phyloP scores from a whole-genome alignment of 2,329 filamentous ascomycete species.

The Aspergillus phoenicis region DNA sequence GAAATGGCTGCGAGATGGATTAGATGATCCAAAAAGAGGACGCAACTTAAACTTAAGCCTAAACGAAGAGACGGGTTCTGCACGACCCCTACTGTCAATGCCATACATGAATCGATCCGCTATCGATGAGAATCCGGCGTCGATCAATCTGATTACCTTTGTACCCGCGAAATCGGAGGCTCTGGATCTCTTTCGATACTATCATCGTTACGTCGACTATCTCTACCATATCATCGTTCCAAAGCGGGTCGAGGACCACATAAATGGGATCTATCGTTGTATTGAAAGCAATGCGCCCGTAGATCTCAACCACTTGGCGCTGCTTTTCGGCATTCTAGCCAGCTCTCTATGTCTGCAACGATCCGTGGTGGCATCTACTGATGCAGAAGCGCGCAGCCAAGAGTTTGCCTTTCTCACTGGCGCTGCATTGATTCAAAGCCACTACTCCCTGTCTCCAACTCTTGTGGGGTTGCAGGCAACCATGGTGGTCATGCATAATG shows the following conservation, averaged over 20 bases:
- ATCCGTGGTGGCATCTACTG: constrained; percentile 21
- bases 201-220: constrained; percentile 37
- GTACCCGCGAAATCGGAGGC: constrained; percentile 36
- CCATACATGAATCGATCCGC: constrained; percentile 9
- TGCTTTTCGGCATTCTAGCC: constrained; percentile 40
- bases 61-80: neutral
- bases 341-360: constrained; percentile 31
- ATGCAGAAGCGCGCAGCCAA: constrained; percentile 27
- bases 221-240: constrained; percentile 42
- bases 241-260: constrained; percentile 24
- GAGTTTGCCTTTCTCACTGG: constrained; percentile 35
- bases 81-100: neutral
- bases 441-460: constrained; percentile 34
- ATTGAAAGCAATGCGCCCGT: constrained; percentile 23
- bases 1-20: constrained; percentile 21
- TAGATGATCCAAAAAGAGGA: constrained; percentile 15
- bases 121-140: constrained; percentile 25
- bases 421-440: constrained; percentile 35
- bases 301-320: constrained; percentile 32
- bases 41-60: neutral
- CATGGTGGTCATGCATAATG: constrained; percentile 33
- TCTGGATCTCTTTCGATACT: constrained; percentile 35
- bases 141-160: constrained; percentile 23
- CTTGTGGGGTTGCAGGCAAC: constrained; percentile 38
- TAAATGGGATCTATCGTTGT: constrained; percentile 34